Conservation (phyloP, 1,284 basidiomycete genomes). For the Naganishia liquefaciens region DNA sequence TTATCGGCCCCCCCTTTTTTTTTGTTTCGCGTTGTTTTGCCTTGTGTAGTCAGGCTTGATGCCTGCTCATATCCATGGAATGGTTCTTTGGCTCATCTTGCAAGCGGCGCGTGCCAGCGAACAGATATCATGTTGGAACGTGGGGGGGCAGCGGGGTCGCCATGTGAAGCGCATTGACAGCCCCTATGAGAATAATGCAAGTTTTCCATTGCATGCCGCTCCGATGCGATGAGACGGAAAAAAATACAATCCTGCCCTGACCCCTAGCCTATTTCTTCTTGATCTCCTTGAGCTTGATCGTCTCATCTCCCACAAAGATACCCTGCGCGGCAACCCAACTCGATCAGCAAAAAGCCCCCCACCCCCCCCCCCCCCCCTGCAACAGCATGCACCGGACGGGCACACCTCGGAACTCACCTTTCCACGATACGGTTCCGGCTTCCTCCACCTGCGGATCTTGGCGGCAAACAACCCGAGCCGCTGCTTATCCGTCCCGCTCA, state of each 20-base stretch:
- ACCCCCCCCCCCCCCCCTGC: neutral
- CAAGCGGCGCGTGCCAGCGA: too few relatives aligned
- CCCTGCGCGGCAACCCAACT: conserved; percentile 60
- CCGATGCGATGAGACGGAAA: too few relatives aligned
- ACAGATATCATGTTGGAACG: too few relatives aligned
- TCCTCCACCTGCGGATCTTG: conserved; percentile 76
- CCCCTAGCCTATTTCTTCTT: conserved; percentile 95
- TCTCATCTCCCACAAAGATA: conserved; percentile 86
- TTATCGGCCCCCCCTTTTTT: too few relatives aligned
- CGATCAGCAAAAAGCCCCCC: conserved; percentile 1
- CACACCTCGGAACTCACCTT: conserved; percentile 65
- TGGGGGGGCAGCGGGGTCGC: too few relatives aligned
- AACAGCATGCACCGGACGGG: conserved; percentile 1
- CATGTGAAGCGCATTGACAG: too few relatives aligned
- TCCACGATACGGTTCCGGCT: conserved; percentile 96
- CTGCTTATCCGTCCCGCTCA: conserved; percentile 60
- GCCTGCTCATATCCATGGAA: too few relatives aligned
- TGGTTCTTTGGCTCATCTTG: too few relatives aligned
- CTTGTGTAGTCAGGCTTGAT: too few relatives aligned
- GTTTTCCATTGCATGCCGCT: too few relatives aligned
- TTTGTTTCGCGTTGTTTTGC: too few relatives aligned
- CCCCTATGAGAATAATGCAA: too few relatives aligned
- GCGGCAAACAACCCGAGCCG: conserved; percentile 83
- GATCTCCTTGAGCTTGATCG: conserved; percentile 82
- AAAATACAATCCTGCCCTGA: conserved; percentile 7